Conservation (phyloP, 306 rosid genomes). For the Trifolium fragiferum region DNA sequence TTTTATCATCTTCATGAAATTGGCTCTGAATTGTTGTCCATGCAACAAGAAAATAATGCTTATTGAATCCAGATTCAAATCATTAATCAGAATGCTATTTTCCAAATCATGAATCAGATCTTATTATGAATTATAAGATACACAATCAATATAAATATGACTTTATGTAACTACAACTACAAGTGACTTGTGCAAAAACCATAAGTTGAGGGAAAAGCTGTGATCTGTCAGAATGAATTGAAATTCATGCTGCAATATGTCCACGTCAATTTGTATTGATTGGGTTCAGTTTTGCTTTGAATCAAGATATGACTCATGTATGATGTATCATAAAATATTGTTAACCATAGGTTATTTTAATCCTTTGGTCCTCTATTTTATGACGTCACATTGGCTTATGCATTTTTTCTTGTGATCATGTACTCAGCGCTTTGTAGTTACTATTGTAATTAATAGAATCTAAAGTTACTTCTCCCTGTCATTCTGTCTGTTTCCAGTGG, state of each 20-base stretch:
- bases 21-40: constrained; percentile 19
- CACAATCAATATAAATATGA: neutral
- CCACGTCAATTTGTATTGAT: neutral
- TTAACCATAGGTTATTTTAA: constrained; percentile 6
- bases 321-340: neutral
- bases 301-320: neutral
- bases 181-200: neutral
- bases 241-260: neutral
- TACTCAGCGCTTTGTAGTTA: constrained; percentile 5
- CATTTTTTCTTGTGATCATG: constrained; percentile 20
- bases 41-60: neutral
- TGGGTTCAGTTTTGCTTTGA: neutral
- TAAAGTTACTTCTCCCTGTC: constrained; percentile 36
- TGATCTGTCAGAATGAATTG: neutral
- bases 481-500: constrained; percentile 59
- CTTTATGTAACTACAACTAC: neutral
- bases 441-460: constrained; percentile 17
- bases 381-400: constrained; percentile 6
- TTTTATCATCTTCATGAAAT: constrained; percentile 6
- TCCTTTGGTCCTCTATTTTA: constrained; percentile 17
- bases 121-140: neutral
- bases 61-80: neutral
- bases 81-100: neutral
- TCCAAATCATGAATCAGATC: neutral
- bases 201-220: neutral